These are phyloP conservation scores for Kodamaea kakaduensis DNA, from an alignment of 805 yeast genomes.

Conservation along the genomic window DNA sequence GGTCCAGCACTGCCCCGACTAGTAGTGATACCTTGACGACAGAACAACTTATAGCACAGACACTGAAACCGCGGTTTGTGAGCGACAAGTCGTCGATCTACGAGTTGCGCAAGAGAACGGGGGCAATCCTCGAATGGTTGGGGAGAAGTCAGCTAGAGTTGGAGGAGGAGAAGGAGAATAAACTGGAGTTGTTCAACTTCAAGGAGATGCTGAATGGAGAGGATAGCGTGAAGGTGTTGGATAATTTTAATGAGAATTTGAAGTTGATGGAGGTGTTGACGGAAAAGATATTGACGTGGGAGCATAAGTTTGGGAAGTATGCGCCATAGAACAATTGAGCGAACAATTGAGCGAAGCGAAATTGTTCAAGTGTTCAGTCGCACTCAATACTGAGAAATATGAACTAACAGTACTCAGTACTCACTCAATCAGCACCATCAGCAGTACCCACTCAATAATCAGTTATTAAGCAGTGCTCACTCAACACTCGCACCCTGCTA, in stretches of 20 bases:
- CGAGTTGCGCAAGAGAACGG: conserved; percentile 85
- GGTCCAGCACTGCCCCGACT: conserved; percentile 3
- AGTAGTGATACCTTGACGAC: conserved; percentile 19
- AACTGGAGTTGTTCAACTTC: conserved; percentile 44
- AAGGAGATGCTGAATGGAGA: conserved; percentile 30
- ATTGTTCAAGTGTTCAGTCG: no score
- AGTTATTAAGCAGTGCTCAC: no score
- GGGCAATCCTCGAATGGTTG: conserved; percentile 87
- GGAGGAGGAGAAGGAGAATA: conserved; percentile 64
- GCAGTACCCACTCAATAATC: no score
- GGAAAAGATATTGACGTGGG: conserved; percentile 72
- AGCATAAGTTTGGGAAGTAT: conserved; percentile 58
- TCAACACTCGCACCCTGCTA: no score
- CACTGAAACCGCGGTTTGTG: conserved; percentile 81
- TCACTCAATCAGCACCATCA: no score
- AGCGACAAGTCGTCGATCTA: conserved; percentile 66
- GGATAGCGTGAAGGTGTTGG: conserved; percentile 28
- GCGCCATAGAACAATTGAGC: conserved; percentile 37
- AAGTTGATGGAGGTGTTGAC: conserved; percentile 70
- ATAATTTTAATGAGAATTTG: conserved; percentile 57
- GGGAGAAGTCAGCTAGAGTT: conserved; percentile 83
- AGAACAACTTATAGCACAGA: conserved; percentile 56
- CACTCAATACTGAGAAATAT: no score
- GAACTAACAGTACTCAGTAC: no score
- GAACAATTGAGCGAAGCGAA: no score